Base-by-base conservation (phyloP, 768 basidiomycete genomes). In the Exidia glandulosa region DNA sequence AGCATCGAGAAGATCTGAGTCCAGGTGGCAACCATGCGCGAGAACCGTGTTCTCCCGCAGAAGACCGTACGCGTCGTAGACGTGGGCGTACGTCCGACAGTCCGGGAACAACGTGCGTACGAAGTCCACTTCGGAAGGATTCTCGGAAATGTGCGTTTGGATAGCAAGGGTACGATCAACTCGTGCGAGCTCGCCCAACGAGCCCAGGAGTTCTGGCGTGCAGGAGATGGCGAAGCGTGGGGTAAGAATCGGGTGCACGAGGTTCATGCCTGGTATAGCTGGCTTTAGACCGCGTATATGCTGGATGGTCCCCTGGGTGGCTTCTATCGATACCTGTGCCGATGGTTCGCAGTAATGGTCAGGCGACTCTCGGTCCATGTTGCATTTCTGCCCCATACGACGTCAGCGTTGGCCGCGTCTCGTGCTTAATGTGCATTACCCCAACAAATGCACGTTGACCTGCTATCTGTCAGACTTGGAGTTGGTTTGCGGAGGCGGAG, bases 141-240 rank as follows among this genome's bases (percentile, higher is more conserved):
- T 95, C 74, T 98, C 95, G 14, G 87, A 83, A 48, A 97, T 84
- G 70, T 97, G 95, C 2, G 95, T 97, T 73, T 98, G 95, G 57
- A 96, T 88, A 57, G 80, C 79, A 33, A 98, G 77, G 1, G 72
- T 63, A 3, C 83, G 79, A 65, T 89, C 81, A 2, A 76, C 68
- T 25, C 73, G 67, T 0, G 87, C 87, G 41, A 95, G 72, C 3
- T 73, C 64, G 9, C 88, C 84, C 4, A 98, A 77, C 3, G 74
- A 71, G 1, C 67, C 54, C 56, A 97, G 78, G 32, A 94, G 81
- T n/a, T 80, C 73, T 13, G 77, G 70, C 0, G 93, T 84, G 72
- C 93, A 95, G 12, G 90, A 85, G 61, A 97, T 87, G 27, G 95
- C 95, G 70, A 97, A 98, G n/a, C 95, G 88, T 14, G 95, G 95